A percentile compares a stretch with the other conserved stretches of the same genome.
Evolutionary conservation across 139 green algal genomes (phyloP).

Genomic region (Chlamydomonas sp.): DNA sequence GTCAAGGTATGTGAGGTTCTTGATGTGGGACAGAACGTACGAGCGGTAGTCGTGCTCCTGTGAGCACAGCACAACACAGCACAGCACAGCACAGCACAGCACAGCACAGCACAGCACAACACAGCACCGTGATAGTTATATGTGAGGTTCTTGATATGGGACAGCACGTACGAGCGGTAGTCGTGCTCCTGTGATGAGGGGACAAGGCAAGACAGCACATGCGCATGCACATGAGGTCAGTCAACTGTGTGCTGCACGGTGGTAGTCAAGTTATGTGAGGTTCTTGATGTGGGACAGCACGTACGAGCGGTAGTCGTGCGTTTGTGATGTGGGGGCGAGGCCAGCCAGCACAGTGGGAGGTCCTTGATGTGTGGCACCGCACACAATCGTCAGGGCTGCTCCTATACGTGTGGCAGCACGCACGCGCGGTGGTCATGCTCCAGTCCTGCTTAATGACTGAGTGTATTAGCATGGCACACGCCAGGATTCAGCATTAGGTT

Average conservation of each 20-base stretch:
- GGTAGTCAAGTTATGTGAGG: slow-evolving; percentile 77
- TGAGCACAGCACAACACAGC: neutral
- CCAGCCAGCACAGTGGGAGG: slow-evolving; percentile 29
- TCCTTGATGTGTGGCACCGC: slow-evolving; percentile 69
- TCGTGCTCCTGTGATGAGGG: too few species aligned
- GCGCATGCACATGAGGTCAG: too few species aligned
- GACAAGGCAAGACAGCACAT: too few species aligned
- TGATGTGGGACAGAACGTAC: slow-evolving; percentile 72
- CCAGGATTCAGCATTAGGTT: too few species aligned
- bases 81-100: slow-evolving; percentile 4
- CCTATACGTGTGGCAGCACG: too few species aligned
- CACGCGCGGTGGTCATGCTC: slow-evolving; percentile 50
- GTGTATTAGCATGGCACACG: too few species aligned
- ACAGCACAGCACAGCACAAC: slow-evolving; percentile 3
- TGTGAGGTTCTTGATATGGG: slow-evolving; percentile 64
- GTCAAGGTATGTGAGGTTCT: slow-evolving; percentile 73
- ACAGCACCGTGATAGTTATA: too few species aligned
- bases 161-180: slow-evolving; percentile 63
- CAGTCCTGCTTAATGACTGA: too few species aligned
- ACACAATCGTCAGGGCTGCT: too few species aligned
- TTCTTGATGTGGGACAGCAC: slow-evolving; percentile 70
- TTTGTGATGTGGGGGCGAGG: neutral
- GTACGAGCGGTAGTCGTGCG: slow-evolving; percentile 39
- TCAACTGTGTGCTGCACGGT: slow-evolving; percentile 40
- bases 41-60: slow-evolving; percentile 27